Evolutionary conservation across 768 basidiomycete species (phyloP).

Genomic region (Hydnum rufescens): DNA sequence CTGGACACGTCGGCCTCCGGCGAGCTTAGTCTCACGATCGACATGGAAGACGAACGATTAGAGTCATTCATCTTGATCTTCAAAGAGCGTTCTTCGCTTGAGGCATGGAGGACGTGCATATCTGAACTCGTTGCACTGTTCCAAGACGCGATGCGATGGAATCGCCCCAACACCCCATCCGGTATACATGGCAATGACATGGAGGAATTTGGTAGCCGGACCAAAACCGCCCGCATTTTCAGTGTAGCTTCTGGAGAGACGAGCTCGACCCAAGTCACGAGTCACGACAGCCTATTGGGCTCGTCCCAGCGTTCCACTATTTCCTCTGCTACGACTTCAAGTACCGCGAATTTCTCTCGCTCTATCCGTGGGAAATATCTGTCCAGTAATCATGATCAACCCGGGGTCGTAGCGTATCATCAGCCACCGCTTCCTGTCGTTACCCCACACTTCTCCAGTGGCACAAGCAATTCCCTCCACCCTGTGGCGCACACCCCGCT

Average conservation of each 20-base stretch:
- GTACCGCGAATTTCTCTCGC: background rate
- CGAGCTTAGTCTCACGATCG: constrained; percentile 87
- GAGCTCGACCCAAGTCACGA: constrained; percentile 12
- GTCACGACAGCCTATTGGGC: constrained; percentile 40
- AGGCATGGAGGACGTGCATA: constrained; percentile 75
- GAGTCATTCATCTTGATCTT: constrained; percentile 95
- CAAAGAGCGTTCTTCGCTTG: constrained; percentile 72
- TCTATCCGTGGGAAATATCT: too few relatives aligned
- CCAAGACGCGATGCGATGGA: background rate
- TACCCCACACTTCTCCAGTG: constrained; percentile 50
- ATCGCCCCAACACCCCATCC: constrained; percentile 4
- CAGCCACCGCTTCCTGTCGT: constrained; percentile 27
- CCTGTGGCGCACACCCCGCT: constrained; percentile 73
- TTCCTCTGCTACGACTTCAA: constrained; percentile 38
- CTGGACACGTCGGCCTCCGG: constrained; percentile 56
- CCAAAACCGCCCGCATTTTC: constrained; percentile 27
- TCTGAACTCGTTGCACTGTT: constrained; percentile 37
- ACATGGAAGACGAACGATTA: constrained; percentile 88
- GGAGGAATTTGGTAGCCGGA: constrained; percentile 9
- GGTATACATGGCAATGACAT: constrained; percentile 6
- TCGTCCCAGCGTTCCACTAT: constrained; percentile 37
- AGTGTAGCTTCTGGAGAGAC: constrained; percentile 55
- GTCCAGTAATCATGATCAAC: background rate
- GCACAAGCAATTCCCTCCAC: constrained; percentile 59
- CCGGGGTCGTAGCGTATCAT: background rate